Evolutionary conservation across 2,329 filamentous ascomycete species (phyloP).

Genomic region (Boeremia exigua): DNA sequence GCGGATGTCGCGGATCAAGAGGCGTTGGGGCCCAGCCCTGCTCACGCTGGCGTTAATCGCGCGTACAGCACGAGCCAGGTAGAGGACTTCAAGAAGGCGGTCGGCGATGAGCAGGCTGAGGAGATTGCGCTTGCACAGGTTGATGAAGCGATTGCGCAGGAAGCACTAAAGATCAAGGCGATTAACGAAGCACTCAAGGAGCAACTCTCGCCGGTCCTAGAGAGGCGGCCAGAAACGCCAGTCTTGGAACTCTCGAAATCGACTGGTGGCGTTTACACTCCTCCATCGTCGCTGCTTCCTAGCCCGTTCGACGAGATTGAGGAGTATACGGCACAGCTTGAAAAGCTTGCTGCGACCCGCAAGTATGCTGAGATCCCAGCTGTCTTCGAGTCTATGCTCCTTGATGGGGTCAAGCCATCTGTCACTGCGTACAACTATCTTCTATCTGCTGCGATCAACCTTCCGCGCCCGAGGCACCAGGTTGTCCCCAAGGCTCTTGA

Average conservation of each 20-base stretch:
- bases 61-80: conserved; percentile 62
- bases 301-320: conserved; percentile 66
- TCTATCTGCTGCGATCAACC: conserved; percentile 80
- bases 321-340: conserved; percentile 79
- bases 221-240: conserved; percentile 40
- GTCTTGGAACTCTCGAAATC: conserved; percentile 38
- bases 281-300: conserved; percentile 61
- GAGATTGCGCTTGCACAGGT: conserved; percentile 76
- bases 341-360: conserved; percentile 71
- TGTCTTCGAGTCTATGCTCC: conserved; percentile 89
- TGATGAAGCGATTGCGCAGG: conserved; percentile 81
- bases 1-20: conserved; percentile 40
- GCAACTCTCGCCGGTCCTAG: conserved; percentile 38
- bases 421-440: conserved; percentile 91
- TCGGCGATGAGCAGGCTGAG: conserved; percentile 55
- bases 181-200: conserved; percentile 50
- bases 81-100: conserved; percentile 65
- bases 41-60: conserved; percentile 50
- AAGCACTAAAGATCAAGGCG: conserved; percentile 69
- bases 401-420: conserved; percentile 79
- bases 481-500: conserved; percentile 90
- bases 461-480: conserved; percentile 79
- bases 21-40: conserved; percentile 33
- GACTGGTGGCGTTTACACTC: conserved; percentile 34
- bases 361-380: conserved; percentile 88